Base-by-base conservation (phyloP, 176 grass and related monocot genomes). In the Musa troglodytarum region DNA sequence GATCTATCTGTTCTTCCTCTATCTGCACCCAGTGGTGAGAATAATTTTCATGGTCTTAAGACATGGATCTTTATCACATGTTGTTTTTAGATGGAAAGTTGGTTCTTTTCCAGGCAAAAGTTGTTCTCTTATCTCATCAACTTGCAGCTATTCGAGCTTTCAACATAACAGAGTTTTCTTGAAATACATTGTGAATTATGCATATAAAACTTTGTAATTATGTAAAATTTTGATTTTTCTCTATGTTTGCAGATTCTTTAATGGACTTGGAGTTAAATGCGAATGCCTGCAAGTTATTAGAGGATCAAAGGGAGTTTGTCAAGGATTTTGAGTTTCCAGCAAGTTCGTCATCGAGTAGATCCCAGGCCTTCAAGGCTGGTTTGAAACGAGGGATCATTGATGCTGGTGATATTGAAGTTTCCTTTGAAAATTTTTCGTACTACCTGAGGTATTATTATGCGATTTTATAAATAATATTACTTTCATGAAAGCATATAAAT, bases 351-450 rank as follows among this genome's bases (percentile, higher is more conserved):
- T 81, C 77, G 58, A 54, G 63, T 88, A 81, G 81, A 80, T 79
- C 76, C 43, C 72, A 87, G 73, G 74, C 89, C 72, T 80, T 91
- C n/a, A 93, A 98, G 83, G 90, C 91, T 68, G 82, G 80, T 74
- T 79, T 98, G 68, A 98, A 91, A 76, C 87, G 87, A 50, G 85
- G 75, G 34, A 66, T 89, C 85, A 16, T 93, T 72, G 87, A 81
- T 63, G 78, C 88, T 68, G 91, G 54, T 54, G 77, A 93, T 84
- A 87, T 91, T 77, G 78, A 86, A 58, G 85, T 82, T 72, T 89
- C 90, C 57, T 91, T 98, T 79, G 88, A 98, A 70, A 88, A 63
- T 69, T 98, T 93, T 76, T 82, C 95, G 17, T 98, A 98, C 81
- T 98, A 87, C 76, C 84, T 98, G 70, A 98, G 95, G 95, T 98